A percentile compares a stretch with the other conserved stretches of the same genome.
Conservation (phyloP, 495 filamentous ascomycete species). For the Penicillium cinerascens region DNA sequence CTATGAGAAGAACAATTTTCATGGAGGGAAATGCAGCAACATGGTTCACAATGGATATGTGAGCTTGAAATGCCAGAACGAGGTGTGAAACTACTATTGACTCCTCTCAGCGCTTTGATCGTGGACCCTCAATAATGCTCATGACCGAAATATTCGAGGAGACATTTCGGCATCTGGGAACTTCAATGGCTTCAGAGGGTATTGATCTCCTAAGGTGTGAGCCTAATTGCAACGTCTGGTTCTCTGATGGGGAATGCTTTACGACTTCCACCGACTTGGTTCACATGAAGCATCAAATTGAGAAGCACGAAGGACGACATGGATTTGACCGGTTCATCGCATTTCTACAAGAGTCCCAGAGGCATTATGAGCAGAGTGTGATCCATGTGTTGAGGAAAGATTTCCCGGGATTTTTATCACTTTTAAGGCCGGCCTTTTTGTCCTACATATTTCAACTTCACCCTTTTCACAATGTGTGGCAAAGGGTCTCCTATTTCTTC, state of each 20-base stretch:
- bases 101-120: constrained; percentile 57
- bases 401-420: constrained; percentile 51
- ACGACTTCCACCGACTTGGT: constrained; percentile 56
- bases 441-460: constrained; percentile 51
- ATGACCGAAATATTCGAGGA: constrained; percentile 63
- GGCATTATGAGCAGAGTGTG: constrained; percentile 60
- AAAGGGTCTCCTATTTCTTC: constrained; percentile 58
- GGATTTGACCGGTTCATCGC: constrained; percentile 60
- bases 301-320: constrained; percentile 60
- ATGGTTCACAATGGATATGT: not conserved
- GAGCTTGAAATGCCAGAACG: not conserved
- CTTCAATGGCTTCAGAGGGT: constrained; percentile 55
- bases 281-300: constrained; percentile 61
- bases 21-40: constrained; percentile 6
- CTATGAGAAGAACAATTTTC: constrained; percentile 5
- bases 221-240: constrained; percentile 66
- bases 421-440: constrained; percentile 51
- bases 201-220: constrained; percentile 63
- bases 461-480: constrained; percentile 62
- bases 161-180: constrained; percentile 60
- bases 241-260: constrained; percentile 56
- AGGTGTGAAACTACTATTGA: not conserved
- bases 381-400: constrained; percentile 57
- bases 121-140: constrained; percentile 65
- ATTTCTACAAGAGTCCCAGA: constrained; percentile 61